Evolutionary conservation across 257 asterid species (phyloP).

Genomic region (Linaria vulgaris): DNA sequence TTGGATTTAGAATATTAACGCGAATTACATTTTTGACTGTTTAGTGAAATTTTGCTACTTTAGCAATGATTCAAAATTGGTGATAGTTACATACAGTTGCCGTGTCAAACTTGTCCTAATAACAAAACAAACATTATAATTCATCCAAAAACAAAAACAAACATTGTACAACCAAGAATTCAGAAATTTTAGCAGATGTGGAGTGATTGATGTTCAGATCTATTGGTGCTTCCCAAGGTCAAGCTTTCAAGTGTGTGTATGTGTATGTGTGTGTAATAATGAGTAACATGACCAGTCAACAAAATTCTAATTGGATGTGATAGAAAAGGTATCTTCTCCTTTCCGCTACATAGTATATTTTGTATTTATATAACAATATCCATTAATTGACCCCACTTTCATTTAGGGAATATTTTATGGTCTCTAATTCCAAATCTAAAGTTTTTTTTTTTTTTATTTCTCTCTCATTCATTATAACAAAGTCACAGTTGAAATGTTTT

Average conservation of each 20-base stretch:
- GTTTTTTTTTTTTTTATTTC: too few species aligned
- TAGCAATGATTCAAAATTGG: too few species aligned
- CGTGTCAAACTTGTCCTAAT: too few species aligned
- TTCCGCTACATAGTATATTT: constrained; percentile 22
- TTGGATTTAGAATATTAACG: neutral
- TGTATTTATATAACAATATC: neutral
- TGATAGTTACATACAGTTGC: too few species aligned
- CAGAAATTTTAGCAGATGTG: neutral
- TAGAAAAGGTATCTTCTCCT: constrained; percentile 36
- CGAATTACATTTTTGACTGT: neutral
- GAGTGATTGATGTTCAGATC: constrained; percentile 14
- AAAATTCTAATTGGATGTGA: constrained; percentile 9
- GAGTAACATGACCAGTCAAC: constrained; percentile 34
- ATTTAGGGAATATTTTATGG: neutral
- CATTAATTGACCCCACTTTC: neutral
- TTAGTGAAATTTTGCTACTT: too few species aligned
- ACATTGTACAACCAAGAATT: neutral
- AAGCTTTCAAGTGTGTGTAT: neutral
- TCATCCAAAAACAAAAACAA: too few species aligned
- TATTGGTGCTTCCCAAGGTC: constrained; percentile 21
- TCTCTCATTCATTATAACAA: too few species aligned
- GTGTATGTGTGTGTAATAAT: constrained; percentile 13
- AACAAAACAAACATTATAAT: too few species aligned
- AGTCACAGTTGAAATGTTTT: too few species aligned
- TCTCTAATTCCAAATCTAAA: too few species aligned